phyloP scores from a whole-genome alignment of 2,329 filamentous ascomycete genomes.

The Drechslera avenae region DNA sequence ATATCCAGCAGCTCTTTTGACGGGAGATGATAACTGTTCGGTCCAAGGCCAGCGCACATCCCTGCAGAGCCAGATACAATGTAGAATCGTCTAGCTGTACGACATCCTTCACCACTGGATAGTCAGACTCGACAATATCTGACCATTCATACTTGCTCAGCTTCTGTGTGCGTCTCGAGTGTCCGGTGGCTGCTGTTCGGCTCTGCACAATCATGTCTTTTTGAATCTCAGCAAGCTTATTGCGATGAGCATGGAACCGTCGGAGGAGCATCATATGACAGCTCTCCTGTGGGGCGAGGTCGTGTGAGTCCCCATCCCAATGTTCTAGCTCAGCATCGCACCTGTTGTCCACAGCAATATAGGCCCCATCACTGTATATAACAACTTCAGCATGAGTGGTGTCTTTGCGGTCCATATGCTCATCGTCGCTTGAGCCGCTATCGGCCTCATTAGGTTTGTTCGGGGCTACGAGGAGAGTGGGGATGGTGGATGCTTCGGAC shows the following conservation, averaged over 20 bases:
- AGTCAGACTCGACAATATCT: slow-evolving; percentile 32
- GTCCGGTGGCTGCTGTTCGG: neutral
- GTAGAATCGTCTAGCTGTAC: slow-evolving; percentile 65
- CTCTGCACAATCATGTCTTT: neutral
- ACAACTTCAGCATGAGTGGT: slow-evolving; percentile 59
- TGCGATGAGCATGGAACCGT: slow-evolving; percentile 70
- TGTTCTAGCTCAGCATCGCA: slow-evolving; percentile 17
- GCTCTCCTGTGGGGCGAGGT: slow-evolving; percentile 59
- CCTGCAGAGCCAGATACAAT: slow-evolving; percentile 68
- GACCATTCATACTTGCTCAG: slow-evolving; percentile 46
- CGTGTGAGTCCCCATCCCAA: slow-evolving; percentile 8
- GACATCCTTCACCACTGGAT: slow-evolving; percentile 57
- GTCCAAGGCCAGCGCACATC: slow-evolving; percentile 66
- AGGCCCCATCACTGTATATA: slow-evolving; percentile 79
- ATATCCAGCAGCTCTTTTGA: slow-evolving; percentile 80
- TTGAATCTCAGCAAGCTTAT: slow-evolving; percentile 62
- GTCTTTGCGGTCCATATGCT: slow-evolving; percentile 52
- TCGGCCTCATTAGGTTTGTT: slow-evolving; percentile 21
- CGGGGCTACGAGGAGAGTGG: slow-evolving; percentile 68
- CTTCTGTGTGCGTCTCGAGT: slow-evolving; percentile 22
- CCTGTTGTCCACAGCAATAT: slow-evolving; percentile 60
- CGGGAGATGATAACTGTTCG: slow-evolving; percentile 64
- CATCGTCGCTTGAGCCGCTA: slow-evolving; percentile 5
- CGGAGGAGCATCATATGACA: slow-evolving; percentile 71
- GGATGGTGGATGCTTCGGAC: slow-evolving; percentile 75